phyloP scores from a whole-genome alignment of 2,329 filamentous ascomycete species.

The Pyricularia pennisetigena region DNA sequence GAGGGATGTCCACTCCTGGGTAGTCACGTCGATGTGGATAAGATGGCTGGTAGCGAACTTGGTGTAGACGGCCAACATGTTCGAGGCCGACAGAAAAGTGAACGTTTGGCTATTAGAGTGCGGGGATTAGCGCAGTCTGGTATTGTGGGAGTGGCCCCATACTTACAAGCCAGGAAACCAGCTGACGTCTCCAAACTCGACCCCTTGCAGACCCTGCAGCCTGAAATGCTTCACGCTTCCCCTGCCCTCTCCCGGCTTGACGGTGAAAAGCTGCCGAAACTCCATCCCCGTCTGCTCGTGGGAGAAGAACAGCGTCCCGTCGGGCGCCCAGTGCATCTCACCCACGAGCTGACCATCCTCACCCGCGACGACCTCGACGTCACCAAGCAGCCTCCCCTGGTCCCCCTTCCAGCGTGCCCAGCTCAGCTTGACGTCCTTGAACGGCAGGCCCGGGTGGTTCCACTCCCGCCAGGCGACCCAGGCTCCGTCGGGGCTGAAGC shows the following conservation, averaged over 20 bases:
- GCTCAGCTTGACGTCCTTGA: conserved; percentile 34
- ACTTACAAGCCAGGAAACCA: conserved; percentile 21
- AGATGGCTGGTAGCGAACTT: conserved; percentile 23
- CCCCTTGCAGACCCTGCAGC: conserved; percentile 27
- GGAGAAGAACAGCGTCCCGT: conserved; percentile 36
- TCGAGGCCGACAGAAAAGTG: conserved; percentile 22
- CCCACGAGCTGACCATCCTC: conserved; percentile 29
- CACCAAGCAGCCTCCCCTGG: conserved; percentile 10
- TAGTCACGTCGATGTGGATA: conserved; percentile 26
- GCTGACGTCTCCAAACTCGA: conserved; percentile 26
- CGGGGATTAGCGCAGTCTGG: background rate
- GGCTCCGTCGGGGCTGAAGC: conserved; percentile 33
- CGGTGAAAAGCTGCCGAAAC: conserved; percentile 36
- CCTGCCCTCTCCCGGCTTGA: conserved; percentile 11
- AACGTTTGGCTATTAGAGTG: conserved; percentile 24
- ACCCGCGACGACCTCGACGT: conserved; percentile 27
- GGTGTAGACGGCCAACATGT: conserved; percentile 23
- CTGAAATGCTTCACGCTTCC: conserved; percentile 17
- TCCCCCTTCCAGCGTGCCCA: conserved; percentile 28
- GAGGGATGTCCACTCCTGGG: conserved; percentile 19
- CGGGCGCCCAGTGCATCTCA: conserved; percentile 39
- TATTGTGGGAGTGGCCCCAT: too few species aligned
- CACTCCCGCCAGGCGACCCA: conserved; percentile 43
- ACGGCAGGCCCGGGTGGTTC: conserved; percentile 43
- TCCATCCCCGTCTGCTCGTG: conserved; percentile 28